A percentile compares a stretch with the other conserved stretches of the same genome.
Conservation (phyloP, 345 rosid genomes). For the Bruguiera gymnorhiza region DNA sequence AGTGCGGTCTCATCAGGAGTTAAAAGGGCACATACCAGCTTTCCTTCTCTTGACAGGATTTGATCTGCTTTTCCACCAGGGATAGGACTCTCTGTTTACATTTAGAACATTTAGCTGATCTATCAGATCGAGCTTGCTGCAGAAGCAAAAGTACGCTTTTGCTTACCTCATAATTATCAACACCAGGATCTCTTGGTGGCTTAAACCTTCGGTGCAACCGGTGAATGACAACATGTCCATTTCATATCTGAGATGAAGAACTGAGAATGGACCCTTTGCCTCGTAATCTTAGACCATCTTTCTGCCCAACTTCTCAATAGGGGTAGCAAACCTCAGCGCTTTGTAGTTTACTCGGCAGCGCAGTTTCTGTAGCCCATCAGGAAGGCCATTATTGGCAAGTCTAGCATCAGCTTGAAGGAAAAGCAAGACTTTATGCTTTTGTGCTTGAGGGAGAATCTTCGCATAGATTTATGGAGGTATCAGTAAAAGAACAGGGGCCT, state of each 20-base stretch:
- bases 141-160: not conserved
- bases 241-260: conserved; percentile 18
- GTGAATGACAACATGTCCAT: conserved; percentile 13
- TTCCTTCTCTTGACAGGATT: not conserved
- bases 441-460: conserved; percentile 2
- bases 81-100: not conserved
- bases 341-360: conserved; percentile 9
- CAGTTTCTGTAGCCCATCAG: conserved; percentile 11
- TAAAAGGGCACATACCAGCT: conserved; percentile 10
- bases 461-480: not conserved
- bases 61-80: conserved; percentile 9
- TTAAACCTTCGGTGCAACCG: conserved; percentile 9
- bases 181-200: not conserved
- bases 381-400: conserved; percentile 12
- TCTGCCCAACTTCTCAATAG: conserved; percentile 6
- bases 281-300: conserved; percentile 6
- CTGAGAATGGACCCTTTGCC: conserved; percentile 12
- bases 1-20: conserved; percentile 16
- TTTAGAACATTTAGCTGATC: not conserved
- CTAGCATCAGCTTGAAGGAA: not conserved
- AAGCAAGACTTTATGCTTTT: conserved; percentile 1
- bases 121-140: not conserved
- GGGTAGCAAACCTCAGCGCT: conserved; percentile 5
- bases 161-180: conserved; percentile 6
- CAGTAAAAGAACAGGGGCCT: too few species aligned